Base-by-base conservation (phyloP, 306 rosid genomes). In the barrel medic (Medicago truncatula) region DNA sequence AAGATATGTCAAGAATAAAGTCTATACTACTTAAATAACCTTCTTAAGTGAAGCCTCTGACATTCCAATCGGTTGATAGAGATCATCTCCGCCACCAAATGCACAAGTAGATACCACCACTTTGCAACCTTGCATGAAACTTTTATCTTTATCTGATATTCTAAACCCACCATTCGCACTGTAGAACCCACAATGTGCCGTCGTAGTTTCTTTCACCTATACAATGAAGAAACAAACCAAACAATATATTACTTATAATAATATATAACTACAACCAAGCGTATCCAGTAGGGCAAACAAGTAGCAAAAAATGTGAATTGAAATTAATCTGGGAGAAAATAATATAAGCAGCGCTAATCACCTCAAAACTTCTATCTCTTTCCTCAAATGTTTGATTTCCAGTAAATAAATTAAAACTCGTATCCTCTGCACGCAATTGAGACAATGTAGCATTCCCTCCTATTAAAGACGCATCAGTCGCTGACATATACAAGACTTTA, bases 41-140 rank as follows among this genome's bases (percentile, higher is more conserved):
- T 90, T 89, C 70, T 57, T 78, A 79, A 92, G 83, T 5, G 97
- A 89, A 64, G 96, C 86, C 61, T 79, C 74, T 56, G 96, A 83
- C 97, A 92, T 89, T 84, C 99, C 97, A 68, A 95, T 92, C 4
- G 97, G 99, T 77, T 92, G 99, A 87, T 95, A 94, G 71, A 94
- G 97, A 89, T 94, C 98, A 86, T 94, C 98, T 49, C 97, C 98
- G 3, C 98, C 98, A 73, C 99, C 99, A 89, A 95, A 95, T 61
- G 97, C 91, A 86, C 99, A 95, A 60, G 99, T 92, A 62, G 97
- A 95, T 41, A 95, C 93, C 68, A 86, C 99, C 20, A 76, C 85
- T 76, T 89, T 76, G 82, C 99, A 95, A 70, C 82, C 43, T 70
- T 83, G 75, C 97, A 90, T 87, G 81, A 77, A 92, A 52, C 74